Evolutionary conservation across 2,329 filamentous ascomycete species (phyloP), one percentile per base, ranked within the genome.

Genomic region (Claviceps monticola): DNA sequence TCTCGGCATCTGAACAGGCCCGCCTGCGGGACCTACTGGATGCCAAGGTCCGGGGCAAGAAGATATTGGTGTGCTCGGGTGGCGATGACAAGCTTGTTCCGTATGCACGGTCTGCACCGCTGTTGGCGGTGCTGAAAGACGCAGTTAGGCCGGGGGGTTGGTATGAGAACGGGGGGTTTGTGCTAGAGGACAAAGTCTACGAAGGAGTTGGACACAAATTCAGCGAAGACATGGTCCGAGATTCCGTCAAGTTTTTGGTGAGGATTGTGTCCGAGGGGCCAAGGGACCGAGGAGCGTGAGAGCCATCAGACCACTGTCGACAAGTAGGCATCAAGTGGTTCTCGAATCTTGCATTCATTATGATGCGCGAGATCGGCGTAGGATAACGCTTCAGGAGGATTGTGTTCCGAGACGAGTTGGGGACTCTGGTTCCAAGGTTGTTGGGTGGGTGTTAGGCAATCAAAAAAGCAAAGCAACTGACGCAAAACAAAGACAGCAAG

Each of bases 81-180:
- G 80, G 70, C 0, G 76, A 71, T 1, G 87, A 93, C 61, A 82
- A 80, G 59, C 66, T 91, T 3, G 87, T 93, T 16, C 86, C 87
- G 14, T 85, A 86, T 58, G 66, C 68, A 23, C 76, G 72, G 51
- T 74, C 75, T 3, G 70, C 75, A 61, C 73, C 78, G 0, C 85
- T 91, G 55, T 56, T 86, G 21, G 65, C 72, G 0, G 77, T 82
- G 55, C 66, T 93, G 52, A 79, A 80, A 61, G 66, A 71, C 7
- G 80, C 79, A 0, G 68, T 65, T 3, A 3, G 17, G 2, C 29
- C 29, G 17, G 64, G 60, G 2, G 64, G 65, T 6, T 83, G 73
- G 75, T 83, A 72, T 54, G 69, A 72, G 2, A 76, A 82, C 17
- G 71, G 77, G 0, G 70, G 74, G 0, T 67, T 86, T 2, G 69